Evolutionary conservation across 345 rosid species (phyloP), one percentile per base, ranked within the genome.

Genomic region (Melastoma malabathricum): DNA sequence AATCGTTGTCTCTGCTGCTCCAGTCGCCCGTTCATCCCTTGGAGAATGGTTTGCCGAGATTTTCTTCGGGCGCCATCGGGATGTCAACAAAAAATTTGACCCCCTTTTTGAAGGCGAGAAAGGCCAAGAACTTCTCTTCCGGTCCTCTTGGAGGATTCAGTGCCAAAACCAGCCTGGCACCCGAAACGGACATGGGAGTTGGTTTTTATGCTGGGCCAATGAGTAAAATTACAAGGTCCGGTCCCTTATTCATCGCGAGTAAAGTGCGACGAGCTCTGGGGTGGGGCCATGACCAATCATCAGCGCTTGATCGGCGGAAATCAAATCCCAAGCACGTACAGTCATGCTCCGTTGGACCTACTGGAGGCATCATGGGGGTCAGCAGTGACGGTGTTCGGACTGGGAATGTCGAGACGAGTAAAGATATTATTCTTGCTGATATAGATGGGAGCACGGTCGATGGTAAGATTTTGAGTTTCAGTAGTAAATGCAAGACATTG

Each of bases 261-360:
- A 81, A 73, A 66, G 52, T 67, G 50, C 57, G 72, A 69, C 82
- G 64, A 76, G 80, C 68, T 64, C 57, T 66, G 57, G 81, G 82
- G 82, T 80, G 63, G 67, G 70, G 67, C 60, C 72, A 59, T 50
- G 73, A 65, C 56, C 72, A 59, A 27, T 61, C 72, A 44, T 63
- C 81, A 1, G 31, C 63, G 22, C 56, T 75, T 48, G 57, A 48
- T 0, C 69, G 73, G 45, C 84, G 75, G 68, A 86, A 80, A 64
- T 63, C 71, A 3, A 73, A 60, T 22, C 51, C 62, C 1, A 80
- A 73, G 66, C 48, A 69, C 41, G 81, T 73, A 62, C 78, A 75
- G 13, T 67, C 73, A 63, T 74, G 86, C 65, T 84, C 83, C 64
- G 82, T 77, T 51, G 98, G 95, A 47, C 95, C 98, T n/a, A 92